Evolutionary conservation across 1,284 basidiomycete species (phyloP), one percentile per base, ranked within the genome.

Genomic region (Apiotrichum montevideense): DNA sequence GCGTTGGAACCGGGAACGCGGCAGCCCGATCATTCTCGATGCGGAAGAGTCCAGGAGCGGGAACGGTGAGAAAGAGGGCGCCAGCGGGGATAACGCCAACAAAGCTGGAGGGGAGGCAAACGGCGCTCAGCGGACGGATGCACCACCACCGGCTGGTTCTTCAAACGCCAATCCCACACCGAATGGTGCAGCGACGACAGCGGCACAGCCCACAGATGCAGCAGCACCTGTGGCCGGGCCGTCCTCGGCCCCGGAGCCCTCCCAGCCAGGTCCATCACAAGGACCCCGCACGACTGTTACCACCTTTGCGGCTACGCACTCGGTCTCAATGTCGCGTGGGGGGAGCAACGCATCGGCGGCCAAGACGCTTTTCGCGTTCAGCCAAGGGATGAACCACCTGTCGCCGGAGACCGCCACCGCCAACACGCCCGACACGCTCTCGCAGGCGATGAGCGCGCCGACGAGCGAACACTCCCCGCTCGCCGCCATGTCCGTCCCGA

Each of bases 11-110:
- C 15, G 44, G 6, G 56, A 57, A 39, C 34, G 52, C 21, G 55
- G 56, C 33, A 44, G 47, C n/a, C 59, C 51, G 1, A 45, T 55
- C 29, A 43, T 59, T n/a, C 15, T 53, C 7, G 58, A 56, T 21
- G 58, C 11, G 47, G 13, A 39, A 7, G 37, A 39, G 7, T 7
- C 13, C 13, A 8, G 8, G 37, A 39, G 37, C 13, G 37, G 37
- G 7, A 39, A 13, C 13, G 13, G 13, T 40, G 34, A 6, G 45
- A 21, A 21, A 21, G 37, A 7, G 15, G 29, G 8, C 7, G 56
- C 32, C 2, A 41, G 13, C 35, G 45, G 10, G 21, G 43, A 51
- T 6, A 21, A 37, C 42, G 42, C 10, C 13, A 35, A 21, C n/a
- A 21, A 21, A 21, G 21, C 21, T 21, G 21, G 21, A 21, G 34